Conservation (phyloP, 768 basidiomycete genomes). For the Exsudoporus frostii region DNA sequence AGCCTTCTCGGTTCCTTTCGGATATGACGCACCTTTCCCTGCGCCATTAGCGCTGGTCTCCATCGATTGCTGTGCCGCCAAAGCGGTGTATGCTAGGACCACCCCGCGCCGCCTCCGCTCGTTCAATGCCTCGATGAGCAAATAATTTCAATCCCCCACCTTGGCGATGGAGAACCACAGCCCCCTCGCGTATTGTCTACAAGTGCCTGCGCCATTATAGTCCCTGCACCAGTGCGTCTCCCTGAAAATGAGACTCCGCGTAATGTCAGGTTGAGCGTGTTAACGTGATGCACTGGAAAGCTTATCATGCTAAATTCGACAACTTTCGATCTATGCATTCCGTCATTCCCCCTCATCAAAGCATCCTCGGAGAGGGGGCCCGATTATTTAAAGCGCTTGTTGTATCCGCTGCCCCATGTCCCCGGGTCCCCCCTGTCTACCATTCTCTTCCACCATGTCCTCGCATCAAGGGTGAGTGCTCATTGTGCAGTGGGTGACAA, state of each 20-base stretch:
- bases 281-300: constrained; percentile 31
- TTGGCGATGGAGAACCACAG: constrained; percentile 24
- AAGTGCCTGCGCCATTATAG: constrained; percentile 9
- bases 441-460: constrained; percentile 18
- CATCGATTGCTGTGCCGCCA: constrained; percentile 19
- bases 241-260: constrained; percentile 11
- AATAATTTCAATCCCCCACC: constrained; percentile 1
- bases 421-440: not conserved
- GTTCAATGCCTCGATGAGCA: not conserved
- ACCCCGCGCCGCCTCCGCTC: constrained; percentile 15
- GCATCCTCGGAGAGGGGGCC: constrained; percentile 9
- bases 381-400: constrained; percentile 24
- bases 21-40: not conserved
- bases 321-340: constrained; percentile 16
- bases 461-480: constrained; percentile 18
- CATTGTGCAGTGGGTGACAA: not conserved
- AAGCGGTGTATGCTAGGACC: constrained; percentile 23
- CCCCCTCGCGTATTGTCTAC: constrained; percentile 7
- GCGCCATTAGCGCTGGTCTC: not conserved
- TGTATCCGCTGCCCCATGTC: constrained; percentile 3
- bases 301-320: constrained; percentile 17
- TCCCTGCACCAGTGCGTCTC: not conserved
- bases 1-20: not conserved
- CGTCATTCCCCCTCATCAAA: constrained; percentile 20
- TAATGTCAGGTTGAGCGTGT: not conserved